Base-by-base conservation (phyloP, 768 basidiomycete genomes). In the Boletus sensibilis region DNA sequence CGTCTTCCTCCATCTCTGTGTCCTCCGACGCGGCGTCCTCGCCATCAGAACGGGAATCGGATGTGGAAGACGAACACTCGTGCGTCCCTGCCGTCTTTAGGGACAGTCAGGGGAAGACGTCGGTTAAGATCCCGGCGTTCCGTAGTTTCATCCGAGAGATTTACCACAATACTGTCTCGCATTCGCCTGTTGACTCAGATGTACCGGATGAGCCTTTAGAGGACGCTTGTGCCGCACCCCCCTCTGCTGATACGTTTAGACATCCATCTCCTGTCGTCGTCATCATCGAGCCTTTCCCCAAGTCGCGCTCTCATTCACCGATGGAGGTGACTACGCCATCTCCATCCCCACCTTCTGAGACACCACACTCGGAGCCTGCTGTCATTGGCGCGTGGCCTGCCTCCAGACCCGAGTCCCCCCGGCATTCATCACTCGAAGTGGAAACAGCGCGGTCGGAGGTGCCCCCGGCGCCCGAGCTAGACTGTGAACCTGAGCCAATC, bases 281-380 rank as follows among this genome's bases (percentile, higher is more conserved):
- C 40, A 18, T 56, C 52, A 39, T 50, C n/a, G 59, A 64, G 13
- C 50, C 63, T 25, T 59, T 53, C 33, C 45, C 65, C 37, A 58
- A 58, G 33, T 77, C 76, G 2, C 72, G 74, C 39, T 78, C 79
- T 25, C 72, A 71, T 42, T 79, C 81, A 7, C 79, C 81, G 0
- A 80, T 82, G 75, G 79, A 79, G 20, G 68, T 82, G 5, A 73
- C 73, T 13, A 78, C 75, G 23, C 76, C 78, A 4, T 72, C 75
- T 1, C 70, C 74, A 16, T 60, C 69, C 12, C 51, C 58, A 11
- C 55, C 56, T 34, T 34, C 63, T 34, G 66, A 60, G 46, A 57
- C n/a, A 8, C 63, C 61, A 31, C 55, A 63, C 16, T 29, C 59
- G 7, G 80, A 80, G 21, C 78, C 76, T 23, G 62, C 63, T 40